These are phyloP conservation scores for Dendryphion nanum DNA, from an alignment of 2,329 filamentous ascomycete species.

Conservation along the genomic window DNA sequence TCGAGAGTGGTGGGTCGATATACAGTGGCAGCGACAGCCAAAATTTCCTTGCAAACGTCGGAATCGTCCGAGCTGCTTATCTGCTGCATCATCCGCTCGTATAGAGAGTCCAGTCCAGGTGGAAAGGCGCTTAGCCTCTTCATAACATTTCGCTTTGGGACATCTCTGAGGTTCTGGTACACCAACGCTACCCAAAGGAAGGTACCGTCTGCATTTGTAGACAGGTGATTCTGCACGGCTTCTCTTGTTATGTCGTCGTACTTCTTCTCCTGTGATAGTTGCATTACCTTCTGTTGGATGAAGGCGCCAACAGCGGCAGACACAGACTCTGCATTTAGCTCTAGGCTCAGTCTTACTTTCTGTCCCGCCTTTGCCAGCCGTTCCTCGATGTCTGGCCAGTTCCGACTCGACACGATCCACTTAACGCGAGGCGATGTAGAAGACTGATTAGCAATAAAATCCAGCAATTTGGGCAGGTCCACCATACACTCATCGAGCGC, in stretches of 20 bases:
- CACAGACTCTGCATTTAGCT: neutral
- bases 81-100: conserved; percentile 38
- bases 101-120: conserved; percentile 37
- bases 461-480: conserved; percentile 5
- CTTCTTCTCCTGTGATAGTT: neutral
- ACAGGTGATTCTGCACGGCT: conserved; percentile 1
- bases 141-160: conserved; percentile 7
- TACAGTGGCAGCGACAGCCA: conserved; percentile 28
- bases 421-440: neutral
- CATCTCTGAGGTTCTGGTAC: conserved; percentile 26
- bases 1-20: conserved; percentile 39
- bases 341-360: conserved; percentile 1
- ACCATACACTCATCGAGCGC: conserved; percentile 11
- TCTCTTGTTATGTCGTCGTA: conserved; percentile 1
- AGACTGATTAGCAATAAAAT: conserved; percentile 3
- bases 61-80: conserved; percentile 27
- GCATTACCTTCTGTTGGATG: neutral
- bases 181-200: conserved; percentile 39
- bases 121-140: conserved; percentile 29
- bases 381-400: conserved; percentile 3
- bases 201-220: conserved; percentile 2
- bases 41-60: conserved; percentile 33
- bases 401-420: conserved; percentile 1
- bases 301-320: neutral
- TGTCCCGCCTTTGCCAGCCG: neutral